A percentile compares a stretch with the other conserved stretches of the same genome.
Evolutionary conservation across 805 yeast genomes (phyloP).

Genomic region (Komagataella pastoris): DNA sequence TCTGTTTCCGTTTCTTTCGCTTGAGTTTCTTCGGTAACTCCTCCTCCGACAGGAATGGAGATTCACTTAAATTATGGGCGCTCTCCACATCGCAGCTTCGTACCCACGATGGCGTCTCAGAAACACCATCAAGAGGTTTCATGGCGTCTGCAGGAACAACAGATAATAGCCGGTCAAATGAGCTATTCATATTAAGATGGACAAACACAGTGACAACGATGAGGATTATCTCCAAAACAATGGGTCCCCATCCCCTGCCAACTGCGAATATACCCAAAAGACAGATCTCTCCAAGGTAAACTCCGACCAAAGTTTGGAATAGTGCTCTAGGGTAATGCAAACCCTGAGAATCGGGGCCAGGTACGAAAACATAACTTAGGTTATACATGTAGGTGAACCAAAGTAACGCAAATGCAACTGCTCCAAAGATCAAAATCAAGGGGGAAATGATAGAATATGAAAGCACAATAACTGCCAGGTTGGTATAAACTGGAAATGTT

Average conservation of each 20-base stretch:
- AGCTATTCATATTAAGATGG: slow-evolving; percentile 48
- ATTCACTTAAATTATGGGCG: slow-evolving; percentile 3
- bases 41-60: slow-evolving; percentile 9
- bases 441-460: slow-evolving; percentile 73
- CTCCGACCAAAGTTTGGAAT: slow-evolving; percentile 78
- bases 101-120: slow-evolving; percentile 47
- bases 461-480: slow-evolving; percentile 53
- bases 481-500: slow-evolving; percentile 61
- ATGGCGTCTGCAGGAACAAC: slow-evolving; percentile 59
- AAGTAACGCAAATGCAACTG: slow-evolving; percentile 54
- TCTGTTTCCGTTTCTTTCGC: slow-evolving; percentile 6
- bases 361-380: slow-evolving; percentile 54
- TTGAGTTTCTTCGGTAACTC: slow-evolving; percentile 3
- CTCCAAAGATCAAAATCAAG: slow-evolving; percentile 61
- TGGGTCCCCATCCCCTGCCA: slow-evolving; percentile 93
- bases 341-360: slow-evolving; percentile 68
- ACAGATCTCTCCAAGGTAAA: slow-evolving; percentile 81
- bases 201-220: slow-evolving; percentile 52
- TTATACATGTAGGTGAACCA: slow-evolving; percentile 75
- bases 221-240: slow-evolving; percentile 59
- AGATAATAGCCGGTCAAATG: slow-evolving; percentile 49
- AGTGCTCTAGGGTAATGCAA: slow-evolving; percentile 78
- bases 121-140: slow-evolving; percentile 64
- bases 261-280: slow-evolving; percentile 77
- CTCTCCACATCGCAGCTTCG: not conserved